Conservation (phyloP, 2,329 filamentous ascomycete genomes). For the Parastagonospora nodorum region DNA sequence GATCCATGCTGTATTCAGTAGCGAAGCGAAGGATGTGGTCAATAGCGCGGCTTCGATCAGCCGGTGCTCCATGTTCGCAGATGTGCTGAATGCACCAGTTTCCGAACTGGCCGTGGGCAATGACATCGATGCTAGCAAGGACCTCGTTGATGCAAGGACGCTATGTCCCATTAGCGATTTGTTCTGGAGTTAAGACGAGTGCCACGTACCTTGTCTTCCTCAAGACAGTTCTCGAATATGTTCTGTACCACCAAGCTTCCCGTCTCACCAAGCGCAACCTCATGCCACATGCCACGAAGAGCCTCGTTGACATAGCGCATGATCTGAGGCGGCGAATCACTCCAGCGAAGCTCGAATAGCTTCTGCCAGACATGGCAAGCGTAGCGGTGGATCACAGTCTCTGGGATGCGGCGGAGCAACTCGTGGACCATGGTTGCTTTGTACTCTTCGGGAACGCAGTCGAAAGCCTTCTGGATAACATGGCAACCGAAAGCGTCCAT, state of each 20-base stretch:
- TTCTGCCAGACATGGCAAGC: constrained; percentile 99
- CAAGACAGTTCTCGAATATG: constrained; percentile 98
- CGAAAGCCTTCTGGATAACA: constrained; percentile 97
- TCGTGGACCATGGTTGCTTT: constrained; percentile 99
- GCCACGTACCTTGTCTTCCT: constrained; percentile 85
- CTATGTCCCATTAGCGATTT: constrained; percentile 54
- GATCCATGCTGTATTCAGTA: constrained; percentile 97
- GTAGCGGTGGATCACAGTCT: constrained; percentile 98
- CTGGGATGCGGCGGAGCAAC: constrained; percentile 88
- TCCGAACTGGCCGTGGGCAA: constrained; percentile 96
- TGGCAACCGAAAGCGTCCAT: constrained; percentile 99
- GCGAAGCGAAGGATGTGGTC: constrained; percentile 94
- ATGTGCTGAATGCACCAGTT: constrained; percentile 99
- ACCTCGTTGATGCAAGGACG: constrained; percentile 98
- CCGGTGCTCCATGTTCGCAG: constrained; percentile 91
- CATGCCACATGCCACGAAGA: constrained; percentile 96
- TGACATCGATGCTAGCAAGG: constrained; percentile 89
- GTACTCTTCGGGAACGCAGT: constrained; percentile 95
- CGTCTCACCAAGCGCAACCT: constrained; percentile 95
- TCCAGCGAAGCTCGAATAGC: constrained; percentile 96
- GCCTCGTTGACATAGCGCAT: constrained; percentile 99
- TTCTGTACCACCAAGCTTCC: constrained; percentile 98
- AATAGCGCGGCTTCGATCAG: constrained; percentile 89
- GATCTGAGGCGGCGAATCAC: constrained; percentile 90
- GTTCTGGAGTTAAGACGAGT: not conserved